Conservation (phyloP, 306 rosid species). For the Lithocarpus polystachyus region DNA sequence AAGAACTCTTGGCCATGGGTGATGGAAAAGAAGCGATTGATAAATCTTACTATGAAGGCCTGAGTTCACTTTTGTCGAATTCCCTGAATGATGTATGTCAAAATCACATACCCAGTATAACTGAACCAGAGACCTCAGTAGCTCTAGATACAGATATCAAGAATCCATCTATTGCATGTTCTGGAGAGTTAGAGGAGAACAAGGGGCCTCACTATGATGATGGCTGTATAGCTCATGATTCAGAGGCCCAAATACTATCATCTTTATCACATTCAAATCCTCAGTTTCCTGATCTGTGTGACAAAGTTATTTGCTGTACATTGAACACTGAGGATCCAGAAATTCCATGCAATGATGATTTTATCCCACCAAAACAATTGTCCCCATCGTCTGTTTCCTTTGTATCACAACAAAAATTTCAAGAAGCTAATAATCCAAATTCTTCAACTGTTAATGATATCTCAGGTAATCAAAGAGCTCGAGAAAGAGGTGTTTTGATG, state of each 20-base stretch:
- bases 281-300: slow-evolving; percentile 44
- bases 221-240: slow-evolving; percentile 30
- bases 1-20: slow-evolving; percentile 64
- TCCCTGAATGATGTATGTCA: slow-evolving; percentile 48
- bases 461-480: slow-evolving; percentile 34
- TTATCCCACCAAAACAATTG: slow-evolving; percentile 48
- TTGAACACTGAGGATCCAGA: slow-evolving; percentile 73
- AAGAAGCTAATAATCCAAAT: slow-evolving; percentile 31
- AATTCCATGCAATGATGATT: slow-evolving; percentile 79
- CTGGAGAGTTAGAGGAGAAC: slow-evolving; percentile 41
- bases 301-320: slow-evolving; percentile 51
- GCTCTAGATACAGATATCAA: slow-evolving; percentile 33
- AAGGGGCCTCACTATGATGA: slow-evolving; percentile 27
- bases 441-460: slow-evolving; percentile 42
- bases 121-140: slow-evolving; percentile 31
- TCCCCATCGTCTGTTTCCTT: slow-evolving; percentile 35
- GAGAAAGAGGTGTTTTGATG: slow-evolving; percentile 35
- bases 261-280: slow-evolving; percentile 40
- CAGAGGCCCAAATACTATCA: slow-evolving; percentile 42
- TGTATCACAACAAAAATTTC: slow-evolving; percentile 19
- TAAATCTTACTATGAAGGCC: slow-evolving; percentile 75
- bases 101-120: slow-evolving; percentile 31
- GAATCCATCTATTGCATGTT: slow-evolving; percentile 34
- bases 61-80: slow-evolving; percentile 72
- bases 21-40: slow-evolving; percentile 67